Base-by-base conservation (phyloP, 768 basidiomycete species). In the Lenzites betulinus region DNA sequence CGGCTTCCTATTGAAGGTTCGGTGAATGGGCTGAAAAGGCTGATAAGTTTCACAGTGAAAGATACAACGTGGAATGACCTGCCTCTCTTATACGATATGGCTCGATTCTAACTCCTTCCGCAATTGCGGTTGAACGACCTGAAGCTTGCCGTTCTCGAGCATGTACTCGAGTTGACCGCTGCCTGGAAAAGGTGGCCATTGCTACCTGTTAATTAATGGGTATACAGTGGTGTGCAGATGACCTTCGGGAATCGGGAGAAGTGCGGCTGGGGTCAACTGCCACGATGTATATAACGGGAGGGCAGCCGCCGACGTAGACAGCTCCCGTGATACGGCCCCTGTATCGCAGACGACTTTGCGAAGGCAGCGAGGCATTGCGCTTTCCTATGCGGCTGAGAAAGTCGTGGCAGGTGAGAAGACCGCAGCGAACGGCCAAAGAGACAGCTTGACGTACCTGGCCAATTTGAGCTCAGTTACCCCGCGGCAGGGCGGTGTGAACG, bases 341-440 rank as follows among this genome's bases (percentile, higher is more conserved):
- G 4, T 33, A 11, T 33, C 11, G 30, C 30, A 33, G 6, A 11
- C 30, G 11, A 33, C 30, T 5, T 33, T n/a, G n/a, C n/a, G n/a
- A n/a, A n/a, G n/a, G n/a, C n/a, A n/a, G n/a, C n/a, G 38, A 18
- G 38, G 38, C 38, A 18, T 18, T 39, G 18, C 15, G 3, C 38
- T 39, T 39, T 16, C 47, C 28, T 50, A 28, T 41, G 38, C 51
- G 51, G 39, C 51, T 52, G 51, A 38, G 51, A 52, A 23, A 23
- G 38, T 15, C 51, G 3, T 16, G 20, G 15, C 13, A 39, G 18
- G 38, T 13, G 18, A 18, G 38, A 39, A 39, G 38, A 39, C 38
- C 18, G 38, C 38, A 39, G 18, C 13, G 3, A 39, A 18, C 7
- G 7, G 8, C 12, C 8, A 20, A 7, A 26, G 7, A 26, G 8